Percentiles rank a stretch among this genome's conserved stretches.
Evolutionary conservation across 345 rosid genomes (phyloP).

Genomic region (Moricandia arvensis): DNA sequence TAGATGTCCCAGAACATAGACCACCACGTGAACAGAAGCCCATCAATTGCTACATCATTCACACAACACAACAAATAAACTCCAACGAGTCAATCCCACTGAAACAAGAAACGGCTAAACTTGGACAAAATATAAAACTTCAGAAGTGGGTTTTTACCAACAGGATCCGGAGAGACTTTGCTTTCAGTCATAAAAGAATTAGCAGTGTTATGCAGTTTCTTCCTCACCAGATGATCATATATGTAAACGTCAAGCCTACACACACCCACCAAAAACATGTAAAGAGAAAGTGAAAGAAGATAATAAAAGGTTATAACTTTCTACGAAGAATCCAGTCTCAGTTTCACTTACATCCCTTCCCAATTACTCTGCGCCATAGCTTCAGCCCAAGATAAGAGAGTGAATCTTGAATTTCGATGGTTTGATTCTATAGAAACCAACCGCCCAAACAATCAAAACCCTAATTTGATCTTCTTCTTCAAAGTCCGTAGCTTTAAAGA

Average conservation of each 20-base stretch:
- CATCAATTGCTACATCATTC: neutral
- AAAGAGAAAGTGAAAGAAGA: neutral
- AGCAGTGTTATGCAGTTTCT: conserved; percentile 75
- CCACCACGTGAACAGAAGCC: neutral
- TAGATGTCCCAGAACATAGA: neutral
- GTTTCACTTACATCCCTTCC: conserved; percentile 79
- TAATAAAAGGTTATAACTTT: neutral
- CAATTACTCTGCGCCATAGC: conserved; percentile 86
- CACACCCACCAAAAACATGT: neutral
- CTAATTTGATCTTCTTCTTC: conserved; percentile 33
- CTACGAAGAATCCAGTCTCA: neutral
- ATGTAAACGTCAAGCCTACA: conserved; percentile 94
- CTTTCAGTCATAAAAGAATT: conserved; percentile 93
- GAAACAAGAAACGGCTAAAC: neutral
- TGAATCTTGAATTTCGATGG: neutral
- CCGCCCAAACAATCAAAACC: conserved; percentile 40
- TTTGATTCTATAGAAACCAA: neutral
- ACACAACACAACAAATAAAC: neutral
- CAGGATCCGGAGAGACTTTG: conserved; percentile 86
- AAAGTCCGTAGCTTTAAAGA: conserved; percentile 37
- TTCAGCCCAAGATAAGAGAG: conserved; percentile 36
- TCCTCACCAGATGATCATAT: conserved; percentile 91
- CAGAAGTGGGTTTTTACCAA: conserved; percentile 46
- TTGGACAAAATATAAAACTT: neutral
- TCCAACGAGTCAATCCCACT: neutral